phyloP scores from a whole-genome alignment of 2,329 filamentous ascomycete species.

The Laburnicola sp. region DNA sequence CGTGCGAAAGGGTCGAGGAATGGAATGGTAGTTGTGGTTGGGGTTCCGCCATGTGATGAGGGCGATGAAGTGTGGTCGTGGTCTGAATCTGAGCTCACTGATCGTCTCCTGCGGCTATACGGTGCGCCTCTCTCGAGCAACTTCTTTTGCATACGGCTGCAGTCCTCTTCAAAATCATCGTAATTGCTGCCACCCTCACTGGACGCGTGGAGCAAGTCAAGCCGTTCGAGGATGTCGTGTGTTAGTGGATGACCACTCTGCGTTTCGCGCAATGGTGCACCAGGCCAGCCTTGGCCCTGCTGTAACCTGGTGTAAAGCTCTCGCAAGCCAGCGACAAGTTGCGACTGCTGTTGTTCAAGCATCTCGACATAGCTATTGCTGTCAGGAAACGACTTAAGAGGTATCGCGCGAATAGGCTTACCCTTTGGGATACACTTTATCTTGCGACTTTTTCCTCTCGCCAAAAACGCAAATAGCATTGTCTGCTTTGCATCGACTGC shows the following conservation, averaged over 20 bases:
- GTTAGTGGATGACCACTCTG: conserved; percentile 62
- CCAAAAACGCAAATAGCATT: conserved; percentile 68
- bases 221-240: conserved; percentile 64
- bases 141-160: conserved; percentile 58
- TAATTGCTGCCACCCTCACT: conserved; percentile 51
- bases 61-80: conserved; percentile 51
- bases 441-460: conserved; percentile 66
- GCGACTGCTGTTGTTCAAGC: conserved; percentile 67
- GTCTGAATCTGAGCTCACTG: conserved; percentile 62
- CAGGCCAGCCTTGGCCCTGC: conserved; percentile 60
- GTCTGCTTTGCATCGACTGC: conserved; percentile 64
- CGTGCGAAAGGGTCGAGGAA: conserved; percentile 38
- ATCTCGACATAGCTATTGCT: conserved; percentile 63
- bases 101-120: conserved; percentile 57
- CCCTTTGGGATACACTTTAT: conserved; percentile 71
- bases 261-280: conserved; percentile 55
- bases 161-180: conserved; percentile 62
- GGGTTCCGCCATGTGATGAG: conserved; percentile 45
- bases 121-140: conserved; percentile 58
- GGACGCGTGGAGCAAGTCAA: conserved; percentile 60
- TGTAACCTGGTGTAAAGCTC: conserved; percentile 60
- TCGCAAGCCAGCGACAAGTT: conserved; percentile 63
- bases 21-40: conserved; percentile 37
- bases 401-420: conserved; percentile 42
- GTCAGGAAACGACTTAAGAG: conserved; percentile 12